Evolutionary conservation across 495 filamentous ascomycete species (phyloP), one percentile per base, ranked within the genome.

Genomic region (Penicillium ochrochloron): DNA sequence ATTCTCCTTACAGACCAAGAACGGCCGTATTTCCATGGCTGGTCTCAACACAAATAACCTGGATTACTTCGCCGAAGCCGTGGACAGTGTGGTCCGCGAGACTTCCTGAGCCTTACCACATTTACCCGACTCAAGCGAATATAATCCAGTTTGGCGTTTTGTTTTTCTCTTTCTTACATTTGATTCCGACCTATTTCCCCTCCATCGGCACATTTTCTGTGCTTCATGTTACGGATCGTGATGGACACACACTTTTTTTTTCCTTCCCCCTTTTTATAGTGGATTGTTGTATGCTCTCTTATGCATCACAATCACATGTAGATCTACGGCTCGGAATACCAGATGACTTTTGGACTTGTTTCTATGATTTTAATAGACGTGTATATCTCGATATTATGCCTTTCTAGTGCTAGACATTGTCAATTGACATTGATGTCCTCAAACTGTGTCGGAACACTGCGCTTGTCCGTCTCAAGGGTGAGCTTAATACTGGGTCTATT

Each of bases 21-120:
- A 99, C 70, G 95, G 95, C 12, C 87, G 95, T 37, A 97, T 98
- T 75, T 93, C 89, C 58, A 97, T 99, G 92, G 95, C 95, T 2
- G 95, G 95, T 2, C 75, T 98, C 65, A 99, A 98, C 76, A 90
- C 90, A 27, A 76, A 86, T 65, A 99, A 99, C 75, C 80, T 98
- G 39, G 92, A 97, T 44, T 97, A 97, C 76, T 88, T 97, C 64
- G 95, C 94, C 21, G 89, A 89, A 71, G 92, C 93, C 0, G 83
- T 99, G 1, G 91, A 97, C 70, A 91, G 88, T 67, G 90, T 92
- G 52, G 92, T 98, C 5, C 85, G 89, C 59, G 92, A 89, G 77
- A 81, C 78, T 23, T 70, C 70, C 31, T 79, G 14, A 25, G 44
- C 44, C 21, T 9, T 9, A 48, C 39, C 15, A 42, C 15, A 17